Evolutionary conservation across 1,284 basidiomycete genomes (phyloP), one percentile per base, ranked within the genome.

Genomic region (Trametes pubescens): DNA sequence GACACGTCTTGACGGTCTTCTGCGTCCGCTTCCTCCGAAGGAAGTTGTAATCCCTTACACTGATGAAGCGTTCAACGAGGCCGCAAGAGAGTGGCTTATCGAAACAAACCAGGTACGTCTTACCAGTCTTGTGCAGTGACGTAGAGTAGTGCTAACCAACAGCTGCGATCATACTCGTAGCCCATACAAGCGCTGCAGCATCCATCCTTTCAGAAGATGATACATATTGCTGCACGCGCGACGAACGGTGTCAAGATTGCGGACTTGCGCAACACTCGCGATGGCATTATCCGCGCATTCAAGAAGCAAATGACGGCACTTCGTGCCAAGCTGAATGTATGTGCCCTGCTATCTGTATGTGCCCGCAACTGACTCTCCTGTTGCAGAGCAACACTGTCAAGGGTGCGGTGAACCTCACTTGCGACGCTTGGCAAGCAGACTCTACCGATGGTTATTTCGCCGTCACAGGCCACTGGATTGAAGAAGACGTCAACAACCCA

Each of bases 381-480:
- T 13, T 7, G 22, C n/a, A 46, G 44, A 22, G 44, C 44, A 11
- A 22, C 11, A 24, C 22, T 9, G 57, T 59, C 0, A 40, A 49
- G 22, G 61, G 61, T 2, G 49, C 66, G 18, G 65, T 80, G 37
- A 78, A 71, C 56, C 48, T 78, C 2, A 80, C 77, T 0, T 77
- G 73, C 67, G 77, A 82, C 62, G 74, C 74, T 24, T 82, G 79
- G 79, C 75, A 77, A 54, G 80, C 79, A 8, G 61, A 57, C 4
- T 80, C 79, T 64, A 58, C 65, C 0, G 79, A 81, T 53, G 69
- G 69, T 1, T 81, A 80, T 52, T 78, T 77, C 65, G 74, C 73
- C 1, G 75, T 76, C 10, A 78, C 75, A 2, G 76, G 73, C 0
- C 76, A 77, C 61, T 81, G 78, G 77, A 77, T 77, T 35, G 74